These are phyloP conservation scores for Sequoiadendron giganteum DNA, from an alignment of 75 land plant species.

Conservation along the genomic window DNA sequence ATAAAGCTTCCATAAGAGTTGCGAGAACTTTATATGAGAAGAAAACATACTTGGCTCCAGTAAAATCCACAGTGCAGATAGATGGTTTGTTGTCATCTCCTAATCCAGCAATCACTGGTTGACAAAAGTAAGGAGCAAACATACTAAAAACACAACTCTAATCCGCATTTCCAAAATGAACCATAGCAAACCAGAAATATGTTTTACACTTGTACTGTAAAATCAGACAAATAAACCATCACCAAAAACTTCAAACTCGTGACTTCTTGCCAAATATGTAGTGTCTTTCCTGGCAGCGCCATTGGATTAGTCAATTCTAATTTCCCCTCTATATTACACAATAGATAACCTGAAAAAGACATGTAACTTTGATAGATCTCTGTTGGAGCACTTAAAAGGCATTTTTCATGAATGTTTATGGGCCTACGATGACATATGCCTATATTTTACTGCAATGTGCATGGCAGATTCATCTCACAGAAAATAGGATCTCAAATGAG, in stretches of 20 bases:
- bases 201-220: not conserved
- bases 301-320: no score
- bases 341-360: no score
- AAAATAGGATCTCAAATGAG: no score
- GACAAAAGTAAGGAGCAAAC: conserved; percentile 97
- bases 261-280: not conserved
- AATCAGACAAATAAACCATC: not conserved
- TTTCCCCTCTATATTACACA: no score
- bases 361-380: no score
- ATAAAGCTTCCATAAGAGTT: not conserved
- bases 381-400: no score
- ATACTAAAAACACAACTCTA: conserved; percentile 26
- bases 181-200: not conserved
- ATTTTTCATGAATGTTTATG: no score
- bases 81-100: conserved; percentile 81
- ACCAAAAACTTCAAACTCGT: not conserved
- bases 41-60: conserved; percentile 88
- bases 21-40: not conserved
- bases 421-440: no score
- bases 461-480: no score
- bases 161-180: not conserved
- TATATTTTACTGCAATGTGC: no score
- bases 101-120: conserved; percentile 96
- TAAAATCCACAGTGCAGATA: conserved; percentile 95
- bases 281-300: no score